Evolutionary conservation across 192 early-diverging fungal species (phyloP), one percentile per base, ranked within the genome.

Genomic region (Linnemannia zychae): DNA sequence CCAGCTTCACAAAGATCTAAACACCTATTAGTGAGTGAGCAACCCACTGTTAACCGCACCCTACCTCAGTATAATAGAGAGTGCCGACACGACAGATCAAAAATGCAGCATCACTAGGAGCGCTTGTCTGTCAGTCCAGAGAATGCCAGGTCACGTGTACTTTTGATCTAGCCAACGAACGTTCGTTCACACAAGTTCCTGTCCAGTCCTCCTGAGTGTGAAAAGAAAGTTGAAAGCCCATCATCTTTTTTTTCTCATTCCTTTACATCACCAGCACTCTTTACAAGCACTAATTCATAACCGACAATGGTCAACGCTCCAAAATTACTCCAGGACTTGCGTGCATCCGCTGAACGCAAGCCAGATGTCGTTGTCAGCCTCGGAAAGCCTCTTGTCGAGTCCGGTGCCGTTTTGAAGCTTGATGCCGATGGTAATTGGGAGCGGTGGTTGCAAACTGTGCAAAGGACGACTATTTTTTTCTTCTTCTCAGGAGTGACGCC

Each of bases 281-380:
- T 80, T 46, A 36, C 72, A 11, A 34, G 36, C 76, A 40, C 67
- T 20, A 33, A 37, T n/a, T 22, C 65, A 77, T 63, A 67, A 37
- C 5, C 50, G 34, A 5, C 46, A n/a, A 84, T 84, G 82, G 77
- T 78, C 72, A 81, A 74, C 85, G 84, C 87, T 33, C 72, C 81
- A 49, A 76, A 80, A 75, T 84, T 79, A 76, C 89, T 89, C 40
- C 89, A 89, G 60, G 89, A 89, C 57, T 70, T 89, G 57, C 72
- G 89, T 31, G 84, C 87, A 46, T 80, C 87, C 31, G 89, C 87
- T 13, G 87, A 89, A 72, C 78, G 89, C 50, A 90, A 88, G 33
- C 77, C 89, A 36, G 87, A 84, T 70, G 74, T 90, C 20, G 89
- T 90, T 28, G 89, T 90, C 78, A 46, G 78, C 16, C 75, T 90